Evolutionary conservation across 148 eudicot species (phyloP).

Genomic region (Talinum fruticosum): DNA sequence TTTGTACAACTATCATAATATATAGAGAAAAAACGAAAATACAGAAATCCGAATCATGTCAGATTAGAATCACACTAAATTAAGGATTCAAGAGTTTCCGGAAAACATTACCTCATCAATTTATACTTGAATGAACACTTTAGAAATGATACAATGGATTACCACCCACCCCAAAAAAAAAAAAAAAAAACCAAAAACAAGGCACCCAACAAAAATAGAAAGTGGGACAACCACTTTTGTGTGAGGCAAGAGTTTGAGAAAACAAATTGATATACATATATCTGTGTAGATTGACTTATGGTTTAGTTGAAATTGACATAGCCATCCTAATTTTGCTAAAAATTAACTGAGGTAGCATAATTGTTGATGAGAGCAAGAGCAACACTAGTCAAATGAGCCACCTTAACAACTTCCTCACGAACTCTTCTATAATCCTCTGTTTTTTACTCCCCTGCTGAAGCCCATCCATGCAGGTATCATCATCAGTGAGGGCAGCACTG

Average conservation of each 20-base stretch:
- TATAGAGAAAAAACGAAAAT: too few relatives aligned
- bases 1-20: too few relatives aligned
- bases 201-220: too few relatives aligned
- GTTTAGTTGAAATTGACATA: too few relatives aligned
- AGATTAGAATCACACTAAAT: background rate
- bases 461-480: constrained; percentile 1
- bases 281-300: too few relatives aligned
- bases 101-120: background rate
- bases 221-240: background rate
- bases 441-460: background rate
- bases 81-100: background rate
- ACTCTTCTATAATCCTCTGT: background rate
- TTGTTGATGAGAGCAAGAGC: constrained; percentile 1
- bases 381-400: constrained; percentile 2
- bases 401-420: constrained; percentile 2
- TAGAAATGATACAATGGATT: background rate
- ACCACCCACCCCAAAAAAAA: background rate
- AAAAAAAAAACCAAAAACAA: background rate
- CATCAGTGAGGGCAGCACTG: constrained; percentile 1
- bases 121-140: background rate
- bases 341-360: constrained; percentile 1
- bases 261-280: too few relatives aligned
- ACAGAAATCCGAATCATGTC: background rate
- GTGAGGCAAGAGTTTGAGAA: background rate
- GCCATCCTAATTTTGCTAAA: background rate